Base-by-base conservation (phyloP, 2,329 filamentous ascomycete species). In the Helotiales sp. region DNA sequence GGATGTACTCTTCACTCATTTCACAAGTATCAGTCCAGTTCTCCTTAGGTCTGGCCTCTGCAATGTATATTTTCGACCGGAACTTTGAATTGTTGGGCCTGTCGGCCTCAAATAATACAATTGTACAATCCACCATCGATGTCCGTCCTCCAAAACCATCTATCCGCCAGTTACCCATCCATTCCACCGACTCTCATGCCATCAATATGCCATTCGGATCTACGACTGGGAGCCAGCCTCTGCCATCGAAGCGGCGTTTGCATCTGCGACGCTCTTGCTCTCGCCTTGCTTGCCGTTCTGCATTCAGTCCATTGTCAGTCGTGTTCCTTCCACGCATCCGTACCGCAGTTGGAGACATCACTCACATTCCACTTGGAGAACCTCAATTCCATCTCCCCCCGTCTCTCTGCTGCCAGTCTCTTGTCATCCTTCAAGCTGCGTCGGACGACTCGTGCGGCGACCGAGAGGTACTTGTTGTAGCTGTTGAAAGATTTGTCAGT, bases 401-500 rank as follows among this genome's bases (percentile, higher is more conserved):
- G 90, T 80, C 93, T 91, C 88, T 98, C 96, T 73, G 94, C 93
- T 75, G 81, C 81, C 74, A 97, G 82, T 84, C 96, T 89, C 86
- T 93, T 91, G 67, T 96, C 93, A 79, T 99, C 96, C 88, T 98
- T 97, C 82, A 99, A 87, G 81, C 93, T 97, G 81, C 93, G 92
- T 85, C 96, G 96, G 81, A 99, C 92, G 79, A 93, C 92, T 83
- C 94, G 93, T 83, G 94, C 89, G 79, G 96, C 93, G 84, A 99
- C 89, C 79, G 94, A 90, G 80, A 99, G 90, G 90, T 97, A 98
- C 86, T 94, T 96, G 91, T 99, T 99, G 93, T 99, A 99, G 85
- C 96, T 99, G 81, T 80, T 73, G 61, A 77, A 82, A 78, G 82
- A 40, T 68, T 72, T 63, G 72, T 78, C 62, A 78, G 75, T 72